phyloP scores from a whole-genome alignment of 75 land plant species.

The Adiantum capillusveneris region DNA sequence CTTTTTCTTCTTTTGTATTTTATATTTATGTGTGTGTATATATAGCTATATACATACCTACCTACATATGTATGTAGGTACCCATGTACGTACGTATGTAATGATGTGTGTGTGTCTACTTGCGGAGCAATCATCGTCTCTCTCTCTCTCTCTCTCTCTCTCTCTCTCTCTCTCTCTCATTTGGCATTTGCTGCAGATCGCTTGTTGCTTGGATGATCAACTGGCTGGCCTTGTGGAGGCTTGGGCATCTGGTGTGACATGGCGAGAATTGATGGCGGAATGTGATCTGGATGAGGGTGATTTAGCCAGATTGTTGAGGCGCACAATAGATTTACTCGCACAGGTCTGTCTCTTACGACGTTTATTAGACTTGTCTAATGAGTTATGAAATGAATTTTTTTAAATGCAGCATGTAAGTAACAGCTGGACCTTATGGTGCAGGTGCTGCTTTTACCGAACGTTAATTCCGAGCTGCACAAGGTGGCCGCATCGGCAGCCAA shows the following conservation, averaged over 20 bases:
- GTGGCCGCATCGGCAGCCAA: constrained; percentile 59
- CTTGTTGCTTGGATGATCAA: constrained; percentile 74
- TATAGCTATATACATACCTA: too few species aligned
- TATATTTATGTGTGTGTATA: not conserved
- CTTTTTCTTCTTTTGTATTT: not conserved
- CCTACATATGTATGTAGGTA: too few species aligned
- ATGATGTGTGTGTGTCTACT: constrained; percentile 1
- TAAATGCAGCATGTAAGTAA: not conserved
- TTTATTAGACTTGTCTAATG: not conserved
- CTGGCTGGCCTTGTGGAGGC: constrained; percentile 95
- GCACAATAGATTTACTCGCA: constrained; percentile 81
- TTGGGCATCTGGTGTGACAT: constrained; percentile 92
- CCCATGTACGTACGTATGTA: not conserved
- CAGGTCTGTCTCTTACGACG: constrained; percentile 37
- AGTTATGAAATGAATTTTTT: not conserved
- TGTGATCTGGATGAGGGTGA: constrained; percentile 94
- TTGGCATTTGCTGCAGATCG: constrained; percentile 39
- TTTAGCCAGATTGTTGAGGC: constrained; percentile 77
- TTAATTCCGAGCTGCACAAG: constrained; percentile 52
- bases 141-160: not conserved
- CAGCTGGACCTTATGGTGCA: constrained; percentile 9
- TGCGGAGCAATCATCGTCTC: not conserved
- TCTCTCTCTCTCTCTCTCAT: not conserved
- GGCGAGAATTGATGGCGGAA: constrained; percentile 87
- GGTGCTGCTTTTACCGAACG: constrained; percentile 80